These are phyloP conservation scores for Stylonectria norvegica DNA, from an alignment of 2,329 filamentous ascomycete genomes.

Conservation along the genomic window DNA sequence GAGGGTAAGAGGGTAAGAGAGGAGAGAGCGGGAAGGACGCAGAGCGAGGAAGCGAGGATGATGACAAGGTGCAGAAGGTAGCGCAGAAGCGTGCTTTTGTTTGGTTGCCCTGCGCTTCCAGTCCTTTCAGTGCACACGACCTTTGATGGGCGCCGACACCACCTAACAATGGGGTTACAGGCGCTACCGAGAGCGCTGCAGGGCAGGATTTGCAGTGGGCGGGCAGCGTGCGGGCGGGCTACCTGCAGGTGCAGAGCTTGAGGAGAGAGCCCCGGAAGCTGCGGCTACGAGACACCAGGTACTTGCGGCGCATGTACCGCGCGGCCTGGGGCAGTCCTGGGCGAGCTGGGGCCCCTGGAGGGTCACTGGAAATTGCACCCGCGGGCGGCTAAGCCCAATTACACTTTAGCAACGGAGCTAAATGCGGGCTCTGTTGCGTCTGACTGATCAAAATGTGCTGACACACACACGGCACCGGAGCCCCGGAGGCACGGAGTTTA, in stretches of 20 bases:
- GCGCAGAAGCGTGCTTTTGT: constrained; percentile 19
- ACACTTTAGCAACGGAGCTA: constrained; percentile 11
- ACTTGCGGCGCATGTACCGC: constrained; percentile 24
- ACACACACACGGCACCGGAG: constrained; percentile 16
- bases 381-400: constrained; percentile 20
- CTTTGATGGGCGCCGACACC: too few species aligned
- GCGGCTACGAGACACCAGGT: constrained; percentile 26
- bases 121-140: neutral
- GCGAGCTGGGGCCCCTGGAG: neutral
- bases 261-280: constrained; percentile 29
- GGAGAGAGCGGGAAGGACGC: constrained; percentile 21
- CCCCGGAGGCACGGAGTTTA: constrained; percentile 27
- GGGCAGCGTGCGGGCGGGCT: too few species aligned
- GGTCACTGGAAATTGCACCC: constrained; percentile 24
- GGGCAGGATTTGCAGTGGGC: neutral
- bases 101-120: constrained; percentile 4
- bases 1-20: constrained; percentile 23
- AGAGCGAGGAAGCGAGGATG: constrained; percentile 26
- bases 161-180: neutral
- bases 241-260: too few species aligned
- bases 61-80: constrained; percentile 27
- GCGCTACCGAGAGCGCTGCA: neutral
- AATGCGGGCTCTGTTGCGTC: constrained; percentile 13
- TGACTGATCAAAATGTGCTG: constrained; percentile 16
- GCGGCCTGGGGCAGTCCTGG: neutral